Conservation (phyloP, 73 alveolate species). For the Uronychia binucleata region DNA sequence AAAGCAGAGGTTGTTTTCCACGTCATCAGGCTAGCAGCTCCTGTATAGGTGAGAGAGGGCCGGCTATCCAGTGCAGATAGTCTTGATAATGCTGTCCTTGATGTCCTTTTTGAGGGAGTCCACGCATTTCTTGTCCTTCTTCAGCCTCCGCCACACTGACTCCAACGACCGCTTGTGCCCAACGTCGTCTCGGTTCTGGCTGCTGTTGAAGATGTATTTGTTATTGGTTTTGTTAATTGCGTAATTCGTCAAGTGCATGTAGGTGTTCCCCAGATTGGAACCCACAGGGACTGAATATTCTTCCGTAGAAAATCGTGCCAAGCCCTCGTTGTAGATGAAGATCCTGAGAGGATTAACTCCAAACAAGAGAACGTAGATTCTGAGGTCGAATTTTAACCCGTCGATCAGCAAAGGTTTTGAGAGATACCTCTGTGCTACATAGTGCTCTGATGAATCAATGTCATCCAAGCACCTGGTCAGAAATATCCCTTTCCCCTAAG, state of each 20-base stretch:
- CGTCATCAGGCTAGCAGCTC: conserved; percentile 50
- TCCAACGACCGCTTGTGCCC: conserved; percentile 6
- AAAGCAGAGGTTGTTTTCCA: conserved; percentile 59
- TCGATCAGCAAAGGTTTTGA: conserved; percentile 76
- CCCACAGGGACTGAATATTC: conserved; percentile 57
- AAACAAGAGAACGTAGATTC: conserved; percentile 81
- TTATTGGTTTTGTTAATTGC: conserved; percentile 70
- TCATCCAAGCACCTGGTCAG: conserved; percentile 48
- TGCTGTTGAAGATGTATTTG: conserved; percentile 15
- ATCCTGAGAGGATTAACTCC: conserved; percentile 82
- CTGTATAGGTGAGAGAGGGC: conserved; percentile 41
- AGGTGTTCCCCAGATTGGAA: conserved; percentile 43
- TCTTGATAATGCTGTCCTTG: conserved; percentile 60
- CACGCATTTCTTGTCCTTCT: conserved; percentile 42
- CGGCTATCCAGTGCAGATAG: conserved; percentile 51
- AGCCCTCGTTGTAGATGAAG: conserved; percentile 76
- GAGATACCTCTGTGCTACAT: conserved; percentile 72
- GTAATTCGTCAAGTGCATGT: conserved; percentile 86
- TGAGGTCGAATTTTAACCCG: conserved; percentile 79
- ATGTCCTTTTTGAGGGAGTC: conserved; percentile 37
- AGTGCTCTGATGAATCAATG: conserved; percentile 6
- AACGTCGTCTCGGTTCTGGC: conserved; percentile 45
- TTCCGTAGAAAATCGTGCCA: conserved; percentile 90
- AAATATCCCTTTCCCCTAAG: conserved; percentile 69
- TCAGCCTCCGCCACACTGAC: neutral